Base-by-base conservation (phyloP, 441 rosid species). In the Lepidium campestre region DNA sequence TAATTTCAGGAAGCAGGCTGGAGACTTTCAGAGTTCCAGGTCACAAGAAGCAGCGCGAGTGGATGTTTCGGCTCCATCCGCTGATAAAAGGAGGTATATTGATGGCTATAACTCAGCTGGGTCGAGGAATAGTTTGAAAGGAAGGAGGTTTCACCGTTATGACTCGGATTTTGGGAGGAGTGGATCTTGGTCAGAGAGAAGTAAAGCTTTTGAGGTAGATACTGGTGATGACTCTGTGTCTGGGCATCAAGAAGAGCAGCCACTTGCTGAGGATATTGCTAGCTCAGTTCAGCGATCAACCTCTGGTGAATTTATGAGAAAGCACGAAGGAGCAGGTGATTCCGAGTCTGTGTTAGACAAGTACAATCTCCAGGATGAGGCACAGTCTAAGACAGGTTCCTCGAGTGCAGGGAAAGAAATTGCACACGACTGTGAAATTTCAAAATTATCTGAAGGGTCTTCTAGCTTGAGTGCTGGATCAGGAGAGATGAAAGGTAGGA, bases 121-220 rank as follows among this genome's bases (percentile, higher is more conserved):
- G 47, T 78, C 75, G 39, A 81, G 80, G 78, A 86, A 78, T 77
- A 41, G 67, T 65, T 32, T 75, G 17, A 85, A 80, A 75, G 96
- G 89, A 67, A 85, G 87, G 83, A 85, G 83, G 79, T 71, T 80
- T 44, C 70, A 79, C 37, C 85, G 78, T 62, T 73, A 78, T 65
- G 77, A 85, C 49, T 81, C 82, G 0, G 97, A 90, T 23, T 88
- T 83, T 75, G 91, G 86, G 72, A 84, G 93, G 79, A 82, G 79
- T 25, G 83, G 88, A 5, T 79, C 96, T 27, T 85, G 89, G 86
- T 84, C 89, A 4, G 96, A 88, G 53, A 78, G 83, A 57, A 75
- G 45, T 78, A 80, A 79, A 74, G 75, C 36, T 22, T 84, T 90
- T 62, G 87, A 83, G 54, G 75, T 60, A 20, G 95, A 84, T 52